A percentile compares a stretch with the other conserved stretches of the same genome.
phyloP scores from a whole-genome alignment of 2,329 filamentous ascomycete species.

The Penicillium sp. region DNA sequence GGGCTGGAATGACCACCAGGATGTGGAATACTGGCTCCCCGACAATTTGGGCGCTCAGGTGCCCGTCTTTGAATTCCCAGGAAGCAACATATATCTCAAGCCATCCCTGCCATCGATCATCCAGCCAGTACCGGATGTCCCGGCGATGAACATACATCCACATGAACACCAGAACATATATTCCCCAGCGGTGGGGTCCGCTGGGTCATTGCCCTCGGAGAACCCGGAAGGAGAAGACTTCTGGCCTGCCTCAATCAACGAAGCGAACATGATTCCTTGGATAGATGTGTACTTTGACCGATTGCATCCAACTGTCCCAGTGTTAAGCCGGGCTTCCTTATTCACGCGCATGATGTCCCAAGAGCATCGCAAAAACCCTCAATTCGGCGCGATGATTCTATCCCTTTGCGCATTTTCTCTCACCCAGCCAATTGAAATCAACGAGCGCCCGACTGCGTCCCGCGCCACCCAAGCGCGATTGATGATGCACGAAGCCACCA shows the following conservation, averaged over 20 bases:
- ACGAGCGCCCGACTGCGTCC: slow-evolving; percentile 39
- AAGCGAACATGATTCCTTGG: slow-evolving; percentile 44
- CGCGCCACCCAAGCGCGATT: slow-evolving; percentile 40
- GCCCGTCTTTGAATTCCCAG: slow-evolving; percentile 34
- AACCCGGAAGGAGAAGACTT: slow-evolving; percentile 27
- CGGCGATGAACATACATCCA: slow-evolving; percentile 20
- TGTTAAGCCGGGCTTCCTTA: slow-evolving; percentile 42
- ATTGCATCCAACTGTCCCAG: slow-evolving; percentile 45
- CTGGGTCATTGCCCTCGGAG: slow-evolving; percentile 14
- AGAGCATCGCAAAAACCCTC: slow-evolving; percentile 45
- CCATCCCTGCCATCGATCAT: slow-evolving; percentile 37
- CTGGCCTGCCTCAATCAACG: slow-evolving; percentile 43
- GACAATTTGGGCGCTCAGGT: slow-evolving; percentile 36
- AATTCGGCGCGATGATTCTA: slow-evolving; percentile 47
- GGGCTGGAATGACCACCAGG: slow-evolving; percentile 30
- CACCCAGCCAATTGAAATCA: slow-evolving; percentile 47
- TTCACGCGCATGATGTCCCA: slow-evolving; percentile 44
- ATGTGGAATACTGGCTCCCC: slow-evolving; percentile 38
- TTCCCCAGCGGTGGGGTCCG: slow-evolving; percentile 19
- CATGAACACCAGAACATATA: slow-evolving; percentile 21
- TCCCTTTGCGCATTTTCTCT: slow-evolving; percentile 46
- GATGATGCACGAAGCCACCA: slow-evolving; percentile 46
- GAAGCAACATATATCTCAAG: slow-evolving; percentile 39
- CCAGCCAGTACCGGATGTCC: slow-evolving; percentile 22
- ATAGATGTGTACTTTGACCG: slow-evolving; percentile 49